These are phyloP conservation scores for Claviceps spartinae DNA, from an alignment of 2,329 filamentous ascomycete species.

Conservation along the genomic window DNA sequence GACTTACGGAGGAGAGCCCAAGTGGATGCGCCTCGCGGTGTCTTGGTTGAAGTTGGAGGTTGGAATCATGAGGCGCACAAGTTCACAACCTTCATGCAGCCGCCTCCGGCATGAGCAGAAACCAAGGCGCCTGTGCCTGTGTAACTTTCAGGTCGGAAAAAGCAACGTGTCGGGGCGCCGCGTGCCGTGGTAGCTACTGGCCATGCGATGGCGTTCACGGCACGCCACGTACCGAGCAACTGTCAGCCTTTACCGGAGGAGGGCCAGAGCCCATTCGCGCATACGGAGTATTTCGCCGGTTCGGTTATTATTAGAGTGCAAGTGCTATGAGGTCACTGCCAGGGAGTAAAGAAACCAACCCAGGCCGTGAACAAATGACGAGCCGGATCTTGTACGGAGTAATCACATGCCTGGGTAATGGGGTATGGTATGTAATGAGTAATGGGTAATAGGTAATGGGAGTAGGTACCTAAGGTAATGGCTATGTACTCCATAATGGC, in stretches of 20 bases:
- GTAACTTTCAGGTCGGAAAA: background rate
- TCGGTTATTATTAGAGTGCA: background rate
- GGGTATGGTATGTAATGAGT: no score
- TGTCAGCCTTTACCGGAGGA: no score
- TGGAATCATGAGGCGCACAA: background rate
- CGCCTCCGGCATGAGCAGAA: background rate
- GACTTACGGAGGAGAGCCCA: no score
- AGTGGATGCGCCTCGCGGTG: background rate
- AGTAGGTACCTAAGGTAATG: no score
- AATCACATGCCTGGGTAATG: no score
- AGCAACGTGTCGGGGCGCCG: no score
- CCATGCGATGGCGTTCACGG: background rate
- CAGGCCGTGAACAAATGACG: background rate
- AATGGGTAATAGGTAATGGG: no score
- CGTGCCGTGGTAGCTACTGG: background rate
- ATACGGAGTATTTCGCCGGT: conserved; percentile 3
- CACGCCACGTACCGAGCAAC: background rate
- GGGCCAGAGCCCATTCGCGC: background rate
- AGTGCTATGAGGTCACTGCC: background rate
- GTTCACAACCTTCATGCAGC: background rate
- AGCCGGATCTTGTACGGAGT: background rate
- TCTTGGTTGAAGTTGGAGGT: background rate
- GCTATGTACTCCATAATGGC: no score
- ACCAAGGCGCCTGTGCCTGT: background rate
- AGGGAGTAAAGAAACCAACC: background rate